Evolutionary conservation across 2,329 filamentous ascomycete species (phyloP), one percentile per base, ranked within the genome.

Genomic region (Epichloe bromicola): DNA sequence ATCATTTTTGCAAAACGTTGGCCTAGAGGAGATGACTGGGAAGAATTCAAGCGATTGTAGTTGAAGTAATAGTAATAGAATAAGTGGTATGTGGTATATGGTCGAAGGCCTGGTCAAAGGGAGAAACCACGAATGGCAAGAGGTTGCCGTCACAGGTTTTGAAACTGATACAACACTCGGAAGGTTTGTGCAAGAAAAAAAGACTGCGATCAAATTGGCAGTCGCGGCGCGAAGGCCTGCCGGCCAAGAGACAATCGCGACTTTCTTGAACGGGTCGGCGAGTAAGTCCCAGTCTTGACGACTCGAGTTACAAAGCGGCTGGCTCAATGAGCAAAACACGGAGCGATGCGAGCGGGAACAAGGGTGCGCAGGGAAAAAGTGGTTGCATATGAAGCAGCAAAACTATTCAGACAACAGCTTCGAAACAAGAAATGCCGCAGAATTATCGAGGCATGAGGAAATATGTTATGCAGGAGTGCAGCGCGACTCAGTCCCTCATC

Each of bases 1-100:
- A 63, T 60, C 66, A 69, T 70, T 56, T 56, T 65, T 30, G 14
- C 17, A 8, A 6, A 37, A 4, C 4, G 26, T 45, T 15, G n/a
- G 5, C 14, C 17, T 2, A 34, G 7, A 46, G 11, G 26, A 30
- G 26, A 30, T 30, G 26, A 30, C 8, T 30, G 26, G 8, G 26
- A 30, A 30, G 26, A 30, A 1, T 30, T 30, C 26, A 30, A 30
- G 26, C 26, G 8, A 10, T 10, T 10, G 8, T 30, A 4, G 26
- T 30, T 30, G 26, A 36, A 6, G 5, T 10, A 46, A 36, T 14
- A 7, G 42, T 33, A n/a, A 43, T 30, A 15, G 20, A n/a, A 11
- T 11, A 5, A 45, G 11, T 19, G 20, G 10, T 42, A 20, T 6
- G 26, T 30, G 8, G 26, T 30, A 4, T 30, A 30, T 30, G 26